Evolutionary conservation across 192 early-diverging fungal species (phyloP).

Genomic region (Umbelopsis sp.): DNA sequence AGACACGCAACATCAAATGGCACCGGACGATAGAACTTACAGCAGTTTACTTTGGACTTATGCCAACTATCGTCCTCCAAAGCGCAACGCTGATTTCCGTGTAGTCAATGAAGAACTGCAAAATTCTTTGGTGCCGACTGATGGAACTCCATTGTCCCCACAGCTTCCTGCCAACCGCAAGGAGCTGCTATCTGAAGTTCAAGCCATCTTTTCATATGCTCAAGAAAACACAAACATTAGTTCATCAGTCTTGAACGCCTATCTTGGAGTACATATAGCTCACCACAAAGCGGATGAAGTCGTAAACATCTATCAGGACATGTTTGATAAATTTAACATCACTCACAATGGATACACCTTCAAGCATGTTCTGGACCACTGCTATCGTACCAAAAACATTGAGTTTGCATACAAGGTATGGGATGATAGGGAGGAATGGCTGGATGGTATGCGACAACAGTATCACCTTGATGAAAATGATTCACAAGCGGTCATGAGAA

Average conservation of each 20-base stretch:
- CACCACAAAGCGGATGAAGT: conserved; percentile 52
- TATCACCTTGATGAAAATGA: conserved; percentile 25
- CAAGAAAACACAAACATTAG: conserved; percentile 21
- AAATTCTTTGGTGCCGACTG: conserved; percentile 11
- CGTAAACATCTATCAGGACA: conserved; percentile 47
- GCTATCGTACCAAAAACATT: conserved; percentile 61
- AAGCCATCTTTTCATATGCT: conserved; percentile 33
- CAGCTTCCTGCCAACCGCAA: conserved; percentile 22
- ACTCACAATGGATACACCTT: conserved; percentile 65
- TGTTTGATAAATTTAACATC: conserved; percentile 51
- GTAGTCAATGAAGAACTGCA: not conserved
- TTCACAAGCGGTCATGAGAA: conserved; percentile 1
- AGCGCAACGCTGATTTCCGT: not conserved
- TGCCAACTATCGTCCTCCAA: conserved; percentile 45
- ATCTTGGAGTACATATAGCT: conserved; percentile 56
- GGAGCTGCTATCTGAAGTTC: conserved; percentile 34
- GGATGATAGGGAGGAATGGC: conserved; percentile 67
- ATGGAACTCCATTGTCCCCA: not conserved
- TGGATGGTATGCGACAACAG: conserved; percentile 33
- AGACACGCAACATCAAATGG: conserved; percentile 40
- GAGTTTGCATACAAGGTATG: conserved; percentile 68
- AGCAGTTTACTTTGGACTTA: conserved; percentile 74
- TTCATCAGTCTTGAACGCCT: conserved; percentile 60
- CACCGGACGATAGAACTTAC: conserved; percentile 61
- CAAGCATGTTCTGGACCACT: conserved; percentile 54